A percentile compares a stretch with the other conserved stretches of the same genome.
Evolutionary conservation across 1,284 basidiomycete species (phyloP).

Genomic region (Marasmius fiardii): DNA sequence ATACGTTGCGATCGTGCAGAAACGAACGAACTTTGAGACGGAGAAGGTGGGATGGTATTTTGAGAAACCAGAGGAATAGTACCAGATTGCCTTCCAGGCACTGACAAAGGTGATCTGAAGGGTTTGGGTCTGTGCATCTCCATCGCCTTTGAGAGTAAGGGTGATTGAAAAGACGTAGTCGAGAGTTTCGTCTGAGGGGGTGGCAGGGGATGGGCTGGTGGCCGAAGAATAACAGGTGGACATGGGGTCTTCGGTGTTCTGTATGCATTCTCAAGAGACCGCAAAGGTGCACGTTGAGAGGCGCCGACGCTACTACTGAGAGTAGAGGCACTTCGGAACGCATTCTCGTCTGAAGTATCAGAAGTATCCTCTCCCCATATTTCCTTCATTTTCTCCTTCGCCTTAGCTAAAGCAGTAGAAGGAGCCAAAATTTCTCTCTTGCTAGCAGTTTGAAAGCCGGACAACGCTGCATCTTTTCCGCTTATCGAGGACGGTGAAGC

Average conservation of each 20-base stretch:
- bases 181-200: conserved; percentile 18
- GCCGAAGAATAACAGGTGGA: conserved; percentile 22
- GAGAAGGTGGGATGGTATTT: conserved; percentile 13
- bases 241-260: not conserved
- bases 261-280: not conserved
- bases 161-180: conserved; percentile 17
- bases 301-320: not conserved
- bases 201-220: conserved; percentile 31
- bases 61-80: conserved; percentile 31
- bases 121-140: conserved; percentile 34
- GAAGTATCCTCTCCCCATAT: conserved; percentile 50
- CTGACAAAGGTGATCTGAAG: conserved; percentile 56
- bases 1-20: conserved; percentile 21
- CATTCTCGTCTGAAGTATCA: conserved; percentile 15
- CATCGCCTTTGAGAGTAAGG: conserved; percentile 19
- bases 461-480: not conserved
- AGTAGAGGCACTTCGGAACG: conserved; percentile 20
- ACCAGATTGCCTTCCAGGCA: conserved; percentile 13
- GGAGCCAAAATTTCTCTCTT: conserved; percentile 41
- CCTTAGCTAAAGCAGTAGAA: conserved; percentile 56
- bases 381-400: conserved; percentile 47
- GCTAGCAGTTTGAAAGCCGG: conserved; percentile 22
- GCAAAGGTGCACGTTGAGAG: not conserved
- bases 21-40: conserved; percentile 11
- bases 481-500: conserved; percentile 7